These are phyloP conservation scores for Aspergillus tamarii DNA, from an alignment of 2,329 filamentous ascomycete species.

Conservation along the genomic window DNA sequence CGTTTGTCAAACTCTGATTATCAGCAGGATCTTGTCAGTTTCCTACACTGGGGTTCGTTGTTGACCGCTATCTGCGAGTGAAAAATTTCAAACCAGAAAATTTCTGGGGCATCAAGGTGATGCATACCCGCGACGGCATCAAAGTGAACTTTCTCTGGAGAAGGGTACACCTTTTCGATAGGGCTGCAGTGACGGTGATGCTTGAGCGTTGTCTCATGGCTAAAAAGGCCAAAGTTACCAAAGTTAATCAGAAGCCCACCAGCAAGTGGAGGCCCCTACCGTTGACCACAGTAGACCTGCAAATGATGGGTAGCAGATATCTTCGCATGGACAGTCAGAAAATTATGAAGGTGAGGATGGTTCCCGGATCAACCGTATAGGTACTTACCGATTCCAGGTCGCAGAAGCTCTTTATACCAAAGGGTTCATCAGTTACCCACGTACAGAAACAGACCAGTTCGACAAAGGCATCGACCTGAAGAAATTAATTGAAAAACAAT, in stretches of 20 bases:
- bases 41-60: conserved; percentile 93
- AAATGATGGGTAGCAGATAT: conserved; percentile 90
- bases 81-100: conserved; percentile 89
- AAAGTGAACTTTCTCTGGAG: conserved; percentile 85
- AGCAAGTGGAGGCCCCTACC: conserved; percentile 93
- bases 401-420: conserved; percentile 90
- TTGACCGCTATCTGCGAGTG: conserved; percentile 92
- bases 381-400: conserved; percentile 38
- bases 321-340: conserved; percentile 88
- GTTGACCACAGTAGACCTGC: conserved; percentile 91
- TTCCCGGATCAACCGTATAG: neutral
- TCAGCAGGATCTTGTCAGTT: conserved; percentile 84
- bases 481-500: conserved; percentile 80
- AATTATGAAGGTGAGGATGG: conserved; percentile 70
- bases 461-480: conserved; percentile 85
- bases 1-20: neutral
- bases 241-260: conserved; percentile 86
- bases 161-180: conserved; percentile 82
- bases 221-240: conserved; percentile 76
- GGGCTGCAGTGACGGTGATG: conserved; percentile 75
- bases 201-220: conserved; percentile 83
- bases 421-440: conserved; percentile 95
- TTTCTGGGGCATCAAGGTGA: conserved; percentile 91
- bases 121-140: conserved; percentile 74
- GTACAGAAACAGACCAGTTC: conserved; percentile 96